Evolutionary conservation across 116 monocot species (phyloP).

Genomic region (Phalaenopsis hybrid): DNA sequence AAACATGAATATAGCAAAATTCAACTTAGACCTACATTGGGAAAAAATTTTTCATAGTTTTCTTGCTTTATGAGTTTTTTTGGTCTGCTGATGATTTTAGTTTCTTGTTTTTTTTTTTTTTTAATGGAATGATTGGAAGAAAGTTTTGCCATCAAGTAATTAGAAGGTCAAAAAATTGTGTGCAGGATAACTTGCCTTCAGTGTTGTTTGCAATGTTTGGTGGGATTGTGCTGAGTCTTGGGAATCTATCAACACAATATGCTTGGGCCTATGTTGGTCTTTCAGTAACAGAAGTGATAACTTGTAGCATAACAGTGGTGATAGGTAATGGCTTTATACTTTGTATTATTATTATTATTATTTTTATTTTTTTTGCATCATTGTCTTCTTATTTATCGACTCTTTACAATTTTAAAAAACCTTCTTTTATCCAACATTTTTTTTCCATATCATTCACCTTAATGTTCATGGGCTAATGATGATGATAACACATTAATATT

Average conservation of each 20-base stretch:
- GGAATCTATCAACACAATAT: slow-evolving; percentile 87
- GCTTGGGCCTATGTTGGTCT: slow-evolving; percentile 97
- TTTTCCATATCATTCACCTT: not conserved
- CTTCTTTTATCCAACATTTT: not conserved
- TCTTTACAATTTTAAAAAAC: not conserved
- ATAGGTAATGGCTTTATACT: slow-evolving; percentile 49
- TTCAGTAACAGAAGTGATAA: slow-evolving; percentile 85
- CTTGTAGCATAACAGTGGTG: slow-evolving; percentile 76
- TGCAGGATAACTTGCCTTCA: slow-evolving; percentile 93
- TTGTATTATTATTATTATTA: not conserved
- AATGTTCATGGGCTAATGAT: not conserved
- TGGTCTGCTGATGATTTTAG: not conserved
- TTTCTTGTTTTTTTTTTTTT: not conserved
- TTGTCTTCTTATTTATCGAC: not conserved
- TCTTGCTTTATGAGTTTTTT: not conserved
- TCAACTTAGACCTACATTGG: too few relatives aligned
- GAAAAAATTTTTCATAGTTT: not conserved
- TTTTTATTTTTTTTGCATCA: not conserved
- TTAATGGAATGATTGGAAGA: not conserved
- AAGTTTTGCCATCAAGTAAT: not conserved
- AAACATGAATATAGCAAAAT: too few relatives aligned
- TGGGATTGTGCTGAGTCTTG: slow-evolving; percentile 83
- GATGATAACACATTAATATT: not conserved
- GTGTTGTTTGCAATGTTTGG: slow-evolving; percentile 92
- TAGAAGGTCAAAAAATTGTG: slow-evolving; percentile 2